Base-by-base conservation (phyloP, 768 basidiomycete species). In the Termitomyces sp. region DNA sequence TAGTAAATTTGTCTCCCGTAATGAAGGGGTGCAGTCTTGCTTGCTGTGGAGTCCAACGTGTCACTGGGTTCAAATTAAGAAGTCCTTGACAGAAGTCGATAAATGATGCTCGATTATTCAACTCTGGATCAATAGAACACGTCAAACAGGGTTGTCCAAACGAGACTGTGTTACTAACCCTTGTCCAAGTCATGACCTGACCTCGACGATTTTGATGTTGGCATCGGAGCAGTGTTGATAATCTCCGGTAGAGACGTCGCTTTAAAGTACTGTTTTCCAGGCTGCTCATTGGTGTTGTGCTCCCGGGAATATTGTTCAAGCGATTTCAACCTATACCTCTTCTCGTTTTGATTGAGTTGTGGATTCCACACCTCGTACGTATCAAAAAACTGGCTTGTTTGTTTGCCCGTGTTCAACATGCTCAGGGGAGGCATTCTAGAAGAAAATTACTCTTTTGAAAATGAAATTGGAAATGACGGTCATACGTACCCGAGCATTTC, bases 241-340 rank as follows among this genome's bases (percentile, higher is more conserved):
- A 99, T 96, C 61, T 99, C 97, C 1, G 93, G 94, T 42, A 99
- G 75, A 20, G 92, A 88, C 30, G 85, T 92, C 18, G 95, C 93
- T 71, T 94, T 92, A 82, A 99, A 98, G 72, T 98, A 99, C 72
- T 98, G 96, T 73, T 99, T 99, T 65, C 95, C 95, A 0, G 95
- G 95, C 69, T 98, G 97, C 70, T 99, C 97, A 63, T 95, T 89
- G 16, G 92, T 89, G 61, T 91, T 91, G 73, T 95, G 95, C 72
- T 99, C 97, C 50, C 91, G 81, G 6, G 93, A 92, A 71, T 98
- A 99, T 71, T 98, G 95, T 59, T 98, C 95, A 63, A 99, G 76
- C 55, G 83, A 83, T 78, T 98, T 99, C 66, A 98, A 74, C 51
- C 86, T 82, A 71, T 88, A 94, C 70, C 91, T 91, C 74, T 94